Percentiles rank a stretch among this genome's conserved stretches.
Conservation (phyloP, 805 yeast species). For the Gaillardinia entomophila region DNA sequence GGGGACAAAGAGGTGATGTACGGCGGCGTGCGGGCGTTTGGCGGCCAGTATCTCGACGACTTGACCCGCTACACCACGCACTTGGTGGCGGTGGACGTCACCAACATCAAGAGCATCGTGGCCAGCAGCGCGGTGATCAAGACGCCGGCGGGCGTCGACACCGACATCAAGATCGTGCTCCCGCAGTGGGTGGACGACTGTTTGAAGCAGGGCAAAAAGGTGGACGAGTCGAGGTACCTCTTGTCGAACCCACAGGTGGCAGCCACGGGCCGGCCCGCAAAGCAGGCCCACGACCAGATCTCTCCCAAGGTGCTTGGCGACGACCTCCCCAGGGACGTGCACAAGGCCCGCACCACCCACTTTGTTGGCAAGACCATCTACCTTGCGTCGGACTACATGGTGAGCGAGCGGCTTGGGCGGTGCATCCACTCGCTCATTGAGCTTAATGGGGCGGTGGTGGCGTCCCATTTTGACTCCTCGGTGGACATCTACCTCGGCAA, state of each 20-base stretch:
- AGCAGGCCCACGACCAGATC: neutral
- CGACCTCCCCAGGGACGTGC: neutral
- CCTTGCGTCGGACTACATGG: slow-evolving; percentile 48
- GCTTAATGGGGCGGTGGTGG: slow-evolving; percentile 50
- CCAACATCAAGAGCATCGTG: slow-evolving; percentile 53
- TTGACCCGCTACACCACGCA: slow-evolving; percentile 76
- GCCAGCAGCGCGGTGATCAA: slow-evolving; percentile 38
- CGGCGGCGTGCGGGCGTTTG: slow-evolving; percentile 65
- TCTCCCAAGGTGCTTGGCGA: neutral
- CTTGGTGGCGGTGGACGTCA: slow-evolving; percentile 50
- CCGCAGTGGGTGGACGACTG: slow-evolving; percentile 82
- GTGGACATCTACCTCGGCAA: slow-evolving; percentile 52
- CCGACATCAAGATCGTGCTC: slow-evolving; percentile 53
- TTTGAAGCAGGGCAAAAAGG: slow-evolving; percentile 42
- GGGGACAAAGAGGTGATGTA: slow-evolving; percentile 64
- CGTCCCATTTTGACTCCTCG: slow-evolving; percentile 11
- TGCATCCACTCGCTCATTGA: slow-evolving; percentile 42
- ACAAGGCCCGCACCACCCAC: neutral
- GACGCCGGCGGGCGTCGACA: slow-evolving; percentile 18
- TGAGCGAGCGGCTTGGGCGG: slow-evolving; percentile 38
- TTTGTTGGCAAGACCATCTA: slow-evolving; percentile 44
- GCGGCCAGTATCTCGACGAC: slow-evolving; percentile 64
- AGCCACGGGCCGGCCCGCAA: neutral
- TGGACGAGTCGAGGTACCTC: slow-evolving; percentile 51
- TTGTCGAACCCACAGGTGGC: slow-evolving; percentile 25